Conservation (phyloP, 1,139 yeast genomes). For the Kurtzmaniella quercitrusa region DNA sequence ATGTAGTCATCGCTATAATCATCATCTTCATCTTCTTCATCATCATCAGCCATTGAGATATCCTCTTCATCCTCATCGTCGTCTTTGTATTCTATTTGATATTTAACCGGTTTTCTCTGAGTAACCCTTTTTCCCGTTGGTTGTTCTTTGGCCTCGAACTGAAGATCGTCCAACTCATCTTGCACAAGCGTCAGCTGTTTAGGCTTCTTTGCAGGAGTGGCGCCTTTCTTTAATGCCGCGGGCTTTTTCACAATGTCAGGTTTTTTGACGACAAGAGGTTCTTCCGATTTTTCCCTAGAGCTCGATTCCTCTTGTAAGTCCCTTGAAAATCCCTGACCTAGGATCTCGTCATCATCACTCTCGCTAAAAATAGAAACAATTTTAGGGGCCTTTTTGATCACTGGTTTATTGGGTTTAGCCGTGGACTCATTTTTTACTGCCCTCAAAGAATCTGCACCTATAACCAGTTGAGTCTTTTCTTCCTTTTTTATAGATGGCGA, state of each 20-base stretch:
- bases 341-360: constrained; percentile 30
- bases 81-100: constrained; percentile 7
- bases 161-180: constrained; percentile 22
- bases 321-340: constrained; percentile 10
- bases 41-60: constrained; percentile 6
- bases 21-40: constrained; percentile 9
- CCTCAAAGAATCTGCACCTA: background rate
- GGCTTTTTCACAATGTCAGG: constrained; percentile 4
- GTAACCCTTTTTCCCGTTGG: constrained; percentile 6
- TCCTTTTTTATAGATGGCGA: constrained; percentile 8
- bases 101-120: constrained; percentile 4
- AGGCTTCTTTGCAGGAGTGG: background rate
- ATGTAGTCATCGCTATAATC: constrained; percentile 8
- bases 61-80: constrained; percentile 7
- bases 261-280: too few relatives aligned
- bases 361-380: constrained; percentile 24
- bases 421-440: constrained; percentile 8
- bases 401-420: constrained; percentile 4
- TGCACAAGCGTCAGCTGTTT: constrained; percentile 3
- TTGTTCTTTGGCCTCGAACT: constrained; percentile 2
- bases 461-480: background rate
- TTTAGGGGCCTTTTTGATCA: constrained; percentile 8
- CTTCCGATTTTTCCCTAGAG: background rate
- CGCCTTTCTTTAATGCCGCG: constrained; percentile 7
- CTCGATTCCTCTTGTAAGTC: background rate